Evolutionary conservation across 2,329 filamentous ascomycete genomes (phyloP).

Genomic region (Aureobasidium musti): DNA sequence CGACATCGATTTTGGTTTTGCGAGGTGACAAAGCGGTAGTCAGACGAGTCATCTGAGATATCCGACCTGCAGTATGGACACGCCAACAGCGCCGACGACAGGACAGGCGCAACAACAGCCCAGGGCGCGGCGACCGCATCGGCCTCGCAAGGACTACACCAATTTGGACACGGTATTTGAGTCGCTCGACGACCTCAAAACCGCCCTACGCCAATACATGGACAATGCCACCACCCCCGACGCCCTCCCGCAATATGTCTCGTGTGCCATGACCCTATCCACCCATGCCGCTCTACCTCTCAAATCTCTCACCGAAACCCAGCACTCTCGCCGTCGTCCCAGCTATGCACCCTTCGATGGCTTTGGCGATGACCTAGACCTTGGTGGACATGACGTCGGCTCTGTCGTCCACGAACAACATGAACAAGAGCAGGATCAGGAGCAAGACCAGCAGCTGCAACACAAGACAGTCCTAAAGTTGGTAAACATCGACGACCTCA

Average conservation of each 20-base stretch:
- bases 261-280: slow-evolving; percentile 29
- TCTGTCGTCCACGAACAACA: background rate
- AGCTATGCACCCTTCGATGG: slow-evolving; percentile 23
- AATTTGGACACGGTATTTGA: slow-evolving; percentile 29
- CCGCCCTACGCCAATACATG: slow-evolving; percentile 31
- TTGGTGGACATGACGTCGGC: background rate
- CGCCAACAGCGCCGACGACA: background rate
- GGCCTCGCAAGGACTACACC: slow-evolving; percentile 29
- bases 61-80: background rate
- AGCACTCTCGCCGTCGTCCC: slow-evolving; percentile 4
- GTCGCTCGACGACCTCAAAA: slow-evolving; percentile 30
- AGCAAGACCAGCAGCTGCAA: background rate
- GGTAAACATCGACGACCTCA: slow-evolving; percentile 40
- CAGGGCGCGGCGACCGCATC: slow-evolving; percentile 15
- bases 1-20: background rate
- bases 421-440: slow-evolving; percentile 2
- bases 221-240: slow-evolving; percentile 26
- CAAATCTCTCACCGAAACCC: slow-evolving; percentile 16
- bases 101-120: slow-evolving; percentile 8
- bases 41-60: background rate
- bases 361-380: slow-evolving; percentile 4
- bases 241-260: slow-evolving; percentile 26
- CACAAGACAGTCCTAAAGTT: slow-evolving; percentile 30
- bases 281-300: slow-evolving; percentile 20
- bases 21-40: background rate